Evolutionary conservation across 176 grass and related monocot genomes (phyloP), one percentile per base, ranked within the genome.

Genomic region (Triticum dicoccoides): DNA sequence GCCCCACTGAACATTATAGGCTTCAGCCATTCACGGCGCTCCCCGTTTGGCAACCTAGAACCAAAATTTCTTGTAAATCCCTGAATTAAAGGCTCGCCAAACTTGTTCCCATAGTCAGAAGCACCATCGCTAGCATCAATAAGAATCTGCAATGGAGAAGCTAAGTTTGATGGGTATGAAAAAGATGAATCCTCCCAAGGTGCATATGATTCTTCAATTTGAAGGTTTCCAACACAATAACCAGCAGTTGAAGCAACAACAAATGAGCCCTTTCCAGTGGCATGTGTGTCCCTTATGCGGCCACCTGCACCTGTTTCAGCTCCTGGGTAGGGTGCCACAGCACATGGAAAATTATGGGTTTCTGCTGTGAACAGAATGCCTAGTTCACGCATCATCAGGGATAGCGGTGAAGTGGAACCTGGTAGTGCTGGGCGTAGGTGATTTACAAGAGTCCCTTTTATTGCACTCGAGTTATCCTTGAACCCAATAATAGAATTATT

Each of bases 1-100:
- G 91, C 96, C 73, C 77, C 96, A 89, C 93, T 98, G 70, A 98
- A 98, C 96, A 98, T 98, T 81, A 98, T 98, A n/a, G 96, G 96
- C 67, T 98, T 98, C 71, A 98, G 58, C 96, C 96, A 98, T 77
- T 95, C 96, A 61, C 93, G 91, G 3, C 96, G 86, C 23, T 83
- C 81, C 34, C 81, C 93, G 74, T 84, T 91, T 68, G 87, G 91
- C 66, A 95, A 87, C 77, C 96, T 95, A 84, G 87, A 91, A 7
- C 96, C 96, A 67, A 95, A 95, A 45, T 42, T 98, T 83, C 96
- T 92, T 32, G 86, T 98, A 59, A 75, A 98, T 41, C 96, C 96
- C 74, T 94, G 93, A 91, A 98, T 98, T 81, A 95, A n/a, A 69
- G 96, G 93, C 63, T 95, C 96, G 8, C 96, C 96, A 79, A 98